phyloP scores from a whole-genome alignment of 129 eudicot genomes.

The Helichrysum umbraculigerum region DNA sequence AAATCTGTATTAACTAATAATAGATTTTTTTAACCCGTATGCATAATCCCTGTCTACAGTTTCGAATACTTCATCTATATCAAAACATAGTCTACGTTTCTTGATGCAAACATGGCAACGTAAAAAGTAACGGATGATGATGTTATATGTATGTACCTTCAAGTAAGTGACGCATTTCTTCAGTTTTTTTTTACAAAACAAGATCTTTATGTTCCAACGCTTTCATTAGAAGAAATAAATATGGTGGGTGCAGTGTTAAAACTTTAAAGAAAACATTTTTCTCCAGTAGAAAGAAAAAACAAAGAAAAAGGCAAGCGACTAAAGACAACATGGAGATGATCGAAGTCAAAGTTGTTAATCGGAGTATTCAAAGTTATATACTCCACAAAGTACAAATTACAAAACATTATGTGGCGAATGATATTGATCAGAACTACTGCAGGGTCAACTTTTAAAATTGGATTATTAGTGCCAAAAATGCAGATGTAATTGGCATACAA shows the following conservation, averaged over 20 bases:
- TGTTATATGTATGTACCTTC: constrained; percentile 11
- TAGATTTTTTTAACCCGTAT: background rate
- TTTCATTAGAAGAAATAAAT: constrained; percentile 14
- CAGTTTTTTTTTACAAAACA: background rate
- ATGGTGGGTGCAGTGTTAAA: constrained; percentile 7
- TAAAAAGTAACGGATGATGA: background rate
- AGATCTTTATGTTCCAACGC: background rate
- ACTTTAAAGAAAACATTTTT: constrained; percentile 5
- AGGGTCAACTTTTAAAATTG: constrained; percentile 15
- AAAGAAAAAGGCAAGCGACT: constrained; percentile 7
- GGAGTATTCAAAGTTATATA: constrained; percentile 28
- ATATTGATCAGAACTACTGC: background rate
- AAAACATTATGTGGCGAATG: constrained; percentile 23
- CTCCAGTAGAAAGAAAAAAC: background rate
- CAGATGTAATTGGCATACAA: background rate
- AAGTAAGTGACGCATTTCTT: constrained; percentile 35
- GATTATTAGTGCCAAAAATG: background rate
- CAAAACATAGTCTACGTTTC: background rate
- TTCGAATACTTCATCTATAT: background rate
- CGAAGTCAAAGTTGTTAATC: constrained; percentile 25
- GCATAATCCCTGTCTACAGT: background rate
- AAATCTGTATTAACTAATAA: background rate
- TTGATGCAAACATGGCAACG: background rate
- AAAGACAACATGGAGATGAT: constrained; percentile 28
- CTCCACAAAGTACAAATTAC: background rate